phyloP scores from a whole-genome alignment of 2,329 filamentous ascomycete genomes.

The Phialophora macrospora region DNA sequence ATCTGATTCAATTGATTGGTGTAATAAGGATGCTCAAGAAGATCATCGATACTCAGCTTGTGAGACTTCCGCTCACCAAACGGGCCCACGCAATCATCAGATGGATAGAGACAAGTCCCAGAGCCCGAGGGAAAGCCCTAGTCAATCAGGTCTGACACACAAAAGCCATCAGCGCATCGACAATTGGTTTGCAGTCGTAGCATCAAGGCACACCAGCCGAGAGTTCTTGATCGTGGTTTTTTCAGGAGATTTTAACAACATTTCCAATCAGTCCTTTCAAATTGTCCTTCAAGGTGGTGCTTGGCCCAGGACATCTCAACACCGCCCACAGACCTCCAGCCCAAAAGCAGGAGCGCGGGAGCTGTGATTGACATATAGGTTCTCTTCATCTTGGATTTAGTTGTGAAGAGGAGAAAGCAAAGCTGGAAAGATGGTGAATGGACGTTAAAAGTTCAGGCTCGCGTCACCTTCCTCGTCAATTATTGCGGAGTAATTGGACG shows the following conservation, averaged over 20 bases:
- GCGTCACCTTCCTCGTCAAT: slow-evolving; percentile 16
- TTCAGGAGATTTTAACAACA: slow-evolving; percentile 31
- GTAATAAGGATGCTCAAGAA: background rate
- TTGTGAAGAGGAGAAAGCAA: slow-evolving; percentile 38
- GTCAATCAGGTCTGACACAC: background rate
- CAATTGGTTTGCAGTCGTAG: background rate
- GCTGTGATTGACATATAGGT: slow-evolving; percentile 35
- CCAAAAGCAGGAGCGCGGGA: slow-evolving; percentile 35
- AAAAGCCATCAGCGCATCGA: background rate
- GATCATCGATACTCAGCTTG: slow-evolving; percentile 4
- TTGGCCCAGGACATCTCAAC: slow-evolving; percentile 40
- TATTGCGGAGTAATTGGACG: background rate
- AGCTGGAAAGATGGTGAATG: slow-evolving; percentile 6
- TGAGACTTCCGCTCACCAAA: background rate
- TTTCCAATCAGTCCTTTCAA: slow-evolving; percentile 40
- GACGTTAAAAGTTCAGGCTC: slow-evolving; percentile 18
- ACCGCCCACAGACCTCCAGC: slow-evolving; percentile 40
- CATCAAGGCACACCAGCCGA: background rate
- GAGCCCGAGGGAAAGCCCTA: background rate
- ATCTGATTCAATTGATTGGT: background rate
- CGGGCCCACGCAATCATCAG: background rate
- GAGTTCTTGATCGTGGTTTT: background rate
- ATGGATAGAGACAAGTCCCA: background rate
- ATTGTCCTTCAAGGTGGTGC: slow-evolving; percentile 41
- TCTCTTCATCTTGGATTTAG: slow-evolving; percentile 42